Base-by-base conservation (phyloP, 495 filamentous ascomycete species). In the Trichoderma erinaceum region DNA sequence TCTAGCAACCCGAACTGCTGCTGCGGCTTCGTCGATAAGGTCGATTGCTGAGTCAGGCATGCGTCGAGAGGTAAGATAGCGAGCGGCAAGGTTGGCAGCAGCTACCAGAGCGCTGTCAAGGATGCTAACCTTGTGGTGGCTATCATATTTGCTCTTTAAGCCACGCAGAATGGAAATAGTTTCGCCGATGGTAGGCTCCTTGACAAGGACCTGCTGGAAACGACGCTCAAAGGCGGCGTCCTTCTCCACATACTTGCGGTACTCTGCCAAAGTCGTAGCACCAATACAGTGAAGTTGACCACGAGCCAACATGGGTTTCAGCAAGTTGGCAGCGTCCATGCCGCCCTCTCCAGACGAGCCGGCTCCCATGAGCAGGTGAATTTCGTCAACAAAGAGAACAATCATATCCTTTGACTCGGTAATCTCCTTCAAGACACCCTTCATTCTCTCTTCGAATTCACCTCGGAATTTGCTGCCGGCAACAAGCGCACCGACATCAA, bases 361-460 rank as follows among this genome's bases (percentile, higher is more conserved):
- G 68, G 95, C 95, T 44, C 95, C 95, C 95, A 99, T 99, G 66
- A 99, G 87, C 21, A 99, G 86, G 81, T 99, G 95, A 64, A 99
- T 99, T 74, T 99, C 95, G 74, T 99, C 95, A 70, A 99, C 93
- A 71, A 99, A 99, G 38, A 99, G 87, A 63, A 99, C 88, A 68
- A 99, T 97, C 81, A 92, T 97, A 35, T 99, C 92, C 75, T 94
- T 93, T n/a, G 92, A 92, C 66, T 97, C 91, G 67, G 92, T 86
- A 65, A 99, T 97, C 75, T 99, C 95, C 76, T 98, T 98, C 67
- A 99, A 81, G 21, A 99, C 93, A 15, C 95, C 92, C 84, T 99
- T 99, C 93, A 99, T 97, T 69, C 95, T 86, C 81, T 99, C 95
- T 76, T 99, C 95, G 71, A 99, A 99, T 77, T 99, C 95, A 76